These are phyloP conservation scores for Syzygium oleosum DNA, from an alignment of 345 rosid species.

Conservation along the genomic window DNA sequence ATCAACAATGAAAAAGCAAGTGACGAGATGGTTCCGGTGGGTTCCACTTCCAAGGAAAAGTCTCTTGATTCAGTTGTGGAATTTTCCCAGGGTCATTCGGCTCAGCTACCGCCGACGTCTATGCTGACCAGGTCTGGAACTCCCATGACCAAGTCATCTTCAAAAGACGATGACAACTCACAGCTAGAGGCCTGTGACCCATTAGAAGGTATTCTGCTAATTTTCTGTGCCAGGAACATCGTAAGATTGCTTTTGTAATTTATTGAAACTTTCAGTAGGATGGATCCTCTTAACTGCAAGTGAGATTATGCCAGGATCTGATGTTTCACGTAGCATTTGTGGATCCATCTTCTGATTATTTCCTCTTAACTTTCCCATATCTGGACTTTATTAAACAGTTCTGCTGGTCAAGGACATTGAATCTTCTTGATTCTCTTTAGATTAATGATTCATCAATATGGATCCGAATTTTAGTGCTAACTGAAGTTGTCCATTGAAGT, in stretches of 20 bases:
- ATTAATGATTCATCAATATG: neutral
- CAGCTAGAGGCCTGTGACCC: slow-evolving; percentile 11
- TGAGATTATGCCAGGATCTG: neutral
- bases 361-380: neutral
- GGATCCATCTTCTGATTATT: neutral
- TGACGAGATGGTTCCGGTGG: neutral
- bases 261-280: neutral
- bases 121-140: neutral
- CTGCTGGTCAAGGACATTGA: neutral
- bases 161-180: slow-evolving; percentile 11
- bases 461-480: neutral
- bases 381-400: neutral
- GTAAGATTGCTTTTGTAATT: neutral
- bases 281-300: neutral
- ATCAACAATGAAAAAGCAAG: slow-evolving; percentile 11
- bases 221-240: neutral
- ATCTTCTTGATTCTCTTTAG: neutral
- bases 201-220: slow-evolving; percentile 38
- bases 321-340: neutral
- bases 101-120: slow-evolving; percentile 24
- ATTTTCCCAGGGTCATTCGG: slow-evolving; percentile 15
- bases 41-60: neutral
- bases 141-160: slow-evolving; percentile 5
- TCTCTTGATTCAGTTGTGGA: slow-evolving; percentile 12
- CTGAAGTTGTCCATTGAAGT: neutral